A percentile compares a stretch with the other conserved stretches of the same genome.
phyloP scores from a whole-genome alignment of 345 rosid species.

The Eutrema yunnanense region DNA sequence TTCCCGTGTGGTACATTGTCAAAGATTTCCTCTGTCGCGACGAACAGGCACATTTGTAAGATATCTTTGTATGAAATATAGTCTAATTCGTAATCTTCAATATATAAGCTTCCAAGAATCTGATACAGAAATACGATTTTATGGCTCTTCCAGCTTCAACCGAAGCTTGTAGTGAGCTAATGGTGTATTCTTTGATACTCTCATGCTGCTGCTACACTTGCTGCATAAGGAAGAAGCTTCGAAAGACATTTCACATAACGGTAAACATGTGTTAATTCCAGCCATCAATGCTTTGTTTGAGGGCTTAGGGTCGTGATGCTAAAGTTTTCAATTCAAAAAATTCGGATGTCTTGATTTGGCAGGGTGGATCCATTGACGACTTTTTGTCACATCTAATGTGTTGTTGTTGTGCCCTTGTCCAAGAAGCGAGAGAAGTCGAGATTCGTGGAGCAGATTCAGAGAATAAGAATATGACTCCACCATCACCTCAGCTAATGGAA shows the following conservation, averaged over 20 bases:
- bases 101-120: not conserved
- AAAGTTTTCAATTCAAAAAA: not conserved
- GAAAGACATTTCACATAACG: conserved; percentile 58
- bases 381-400: conserved; percentile 92
- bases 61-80: not conserved
- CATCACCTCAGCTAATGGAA: conserved; percentile 74
- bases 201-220: conserved; percentile 97
- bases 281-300: not conserved
- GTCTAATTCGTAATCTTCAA: not conserved
- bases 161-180: conserved; percentile 77
- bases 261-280: conserved; percentile 30
- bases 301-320: not conserved
- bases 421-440: conserved; percentile 93
- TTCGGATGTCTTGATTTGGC: conserved; percentile 8
- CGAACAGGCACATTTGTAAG: conserved; percentile 68
- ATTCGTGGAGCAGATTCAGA: conserved; percentile 40
- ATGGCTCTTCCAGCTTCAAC: conserved; percentile 54
- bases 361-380: conserved; percentile 91
- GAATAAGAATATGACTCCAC: conserved; percentile 60
- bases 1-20: conserved; percentile 83
- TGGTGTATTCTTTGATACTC: conserved; percentile 79
- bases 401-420: conserved; percentile 96
- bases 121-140: not conserved
- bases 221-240: conserved; percentile 77
- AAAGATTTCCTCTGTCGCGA: conserved; percentile 76